phyloP scores from a whole-genome alignment of 148 eudicot species.

The Linanthus parryae region DNA sequence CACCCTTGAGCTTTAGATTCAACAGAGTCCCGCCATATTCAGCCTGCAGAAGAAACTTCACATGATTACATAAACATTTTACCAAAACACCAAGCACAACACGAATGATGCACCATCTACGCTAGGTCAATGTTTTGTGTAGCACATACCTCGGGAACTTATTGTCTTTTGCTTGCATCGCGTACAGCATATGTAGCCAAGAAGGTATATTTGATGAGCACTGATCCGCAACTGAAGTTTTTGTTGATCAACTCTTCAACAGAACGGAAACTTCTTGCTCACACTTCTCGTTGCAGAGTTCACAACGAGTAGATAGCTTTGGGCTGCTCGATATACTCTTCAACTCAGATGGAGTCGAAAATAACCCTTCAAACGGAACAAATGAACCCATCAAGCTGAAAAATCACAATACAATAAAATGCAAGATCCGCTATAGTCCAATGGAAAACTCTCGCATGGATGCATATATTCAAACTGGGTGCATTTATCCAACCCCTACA shows the following conservation, averaged over 20 bases:
- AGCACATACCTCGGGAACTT: conserved; percentile 44
- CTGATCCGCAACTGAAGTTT: conserved; percentile 35
- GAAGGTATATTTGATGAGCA: conserved; percentile 38
- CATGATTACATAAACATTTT: too few relatives aligned
- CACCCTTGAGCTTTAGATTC: conserved; percentile 30
- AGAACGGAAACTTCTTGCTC: conserved; percentile 51
- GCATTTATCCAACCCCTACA: too few relatives aligned
- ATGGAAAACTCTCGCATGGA: too few relatives aligned
- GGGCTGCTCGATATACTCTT: conserved; percentile 22
- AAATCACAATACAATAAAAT: conserved; percentile 27
- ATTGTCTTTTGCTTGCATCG: conserved; percentile 24
- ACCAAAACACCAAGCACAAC: too few relatives aligned
- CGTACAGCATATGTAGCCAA: conserved; percentile 43
- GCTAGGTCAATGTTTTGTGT: conserved; percentile 10
- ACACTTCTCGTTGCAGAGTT: conserved; percentile 55
- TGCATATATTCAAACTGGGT: too few relatives aligned
- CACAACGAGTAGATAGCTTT: conserved; percentile 39
- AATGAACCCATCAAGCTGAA: conserved; percentile 94
- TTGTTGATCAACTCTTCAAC: conserved; percentile 37
- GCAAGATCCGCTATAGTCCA: too few relatives aligned
- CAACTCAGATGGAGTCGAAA: conserved; percentile 59
- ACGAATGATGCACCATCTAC: too few relatives aligned
- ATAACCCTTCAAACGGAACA: conserved; percentile 97
- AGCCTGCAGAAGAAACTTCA: conserved; percentile 69
- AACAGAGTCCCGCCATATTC: conserved; percentile 34